Evolutionary conservation across 805 yeast species (phyloP).

Genomic region (Ogataea nitratoaversa): DNA sequence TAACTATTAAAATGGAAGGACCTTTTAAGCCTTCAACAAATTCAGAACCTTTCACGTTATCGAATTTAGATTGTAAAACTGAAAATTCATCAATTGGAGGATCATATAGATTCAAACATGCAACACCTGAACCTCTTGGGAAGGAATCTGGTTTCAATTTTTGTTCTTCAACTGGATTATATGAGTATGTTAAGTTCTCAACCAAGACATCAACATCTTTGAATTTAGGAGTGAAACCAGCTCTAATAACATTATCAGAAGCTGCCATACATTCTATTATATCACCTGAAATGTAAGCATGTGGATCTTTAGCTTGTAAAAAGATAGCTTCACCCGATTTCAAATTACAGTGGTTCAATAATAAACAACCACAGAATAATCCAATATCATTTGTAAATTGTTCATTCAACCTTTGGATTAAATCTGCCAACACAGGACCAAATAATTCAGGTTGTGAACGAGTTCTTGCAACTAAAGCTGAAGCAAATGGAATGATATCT

Average conservation of each 20-base stretch:
- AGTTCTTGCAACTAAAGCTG: slow-evolving; percentile 64
- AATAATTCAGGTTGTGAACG: slow-evolving; percentile 54
- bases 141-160: slow-evolving; percentile 69
- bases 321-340: slow-evolving; percentile 94
- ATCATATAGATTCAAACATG: slow-evolving; percentile 66
- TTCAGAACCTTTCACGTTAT: slow-evolving; percentile 47
- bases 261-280: slow-evolving; percentile 99
- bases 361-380: slow-evolving; percentile 88
- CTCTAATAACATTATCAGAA: slow-evolving; percentile 95
- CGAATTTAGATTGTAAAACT: slow-evolving; percentile 77
- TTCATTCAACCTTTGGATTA: slow-evolving; percentile 70
- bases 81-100: slow-evolving; percentile 98
- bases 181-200: slow-evolving; percentile 82
- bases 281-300: slow-evolving; percentile 95
- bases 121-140: slow-evolving; percentile 61
- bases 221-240: slow-evolving; percentile 99
- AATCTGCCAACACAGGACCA: slow-evolving; percentile 56
- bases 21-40: slow-evolving; percentile 64
- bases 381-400: slow-evolving; percentile 96
- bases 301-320: slow-evolving; percentile 95
- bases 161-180: slow-evolving; percentile 88
- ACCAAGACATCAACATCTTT: slow-evolving; percentile 92
- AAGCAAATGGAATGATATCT: slow-evolving; percentile 53
- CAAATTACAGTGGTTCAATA: slow-evolving; percentile 83
- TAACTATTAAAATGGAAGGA: slow-evolving; percentile 81